phyloP scores from a whole-genome alignment of 192 early-diverging fungal genomes.

The Coemansia sp. region DNA sequence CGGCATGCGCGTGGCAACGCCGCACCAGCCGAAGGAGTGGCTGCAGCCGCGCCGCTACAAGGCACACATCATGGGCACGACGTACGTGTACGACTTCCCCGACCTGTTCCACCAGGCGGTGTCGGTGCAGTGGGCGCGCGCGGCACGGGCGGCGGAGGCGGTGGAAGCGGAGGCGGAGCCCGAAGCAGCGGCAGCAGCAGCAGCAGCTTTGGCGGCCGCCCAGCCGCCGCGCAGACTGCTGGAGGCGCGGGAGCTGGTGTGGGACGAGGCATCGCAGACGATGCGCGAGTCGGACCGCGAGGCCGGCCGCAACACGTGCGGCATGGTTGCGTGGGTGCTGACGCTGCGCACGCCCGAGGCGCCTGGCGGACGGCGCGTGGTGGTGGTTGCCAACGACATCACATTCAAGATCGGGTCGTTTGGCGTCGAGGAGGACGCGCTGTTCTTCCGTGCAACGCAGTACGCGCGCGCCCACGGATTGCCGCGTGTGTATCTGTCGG shows the following conservation, averaged over 20 bases:
- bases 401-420: slow-evolving; percentile 97
- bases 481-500: slow-evolving; percentile 93
- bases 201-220: slow-evolving; percentile 13
- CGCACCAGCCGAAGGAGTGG: slow-evolving; percentile 92
- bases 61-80: slow-evolving; percentile 97
- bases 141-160: slow-evolving; percentile 5
- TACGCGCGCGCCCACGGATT: slow-evolving; percentile 81
- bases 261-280: slow-evolving; percentile 72
- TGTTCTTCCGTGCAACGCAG: slow-evolving; percentile 93
- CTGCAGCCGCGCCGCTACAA: slow-evolving; percentile 97
- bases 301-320: slow-evolving; percentile 86
- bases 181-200: neutral
- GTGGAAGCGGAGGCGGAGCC: too few species aligned
- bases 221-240: slow-evolving; percentile 65
- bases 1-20: slow-evolving; percentile 73
- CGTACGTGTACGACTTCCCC: slow-evolving; percentile 98
- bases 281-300: slow-evolving; percentile 77
- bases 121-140: slow-evolving; percentile 75
- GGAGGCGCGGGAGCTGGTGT: slow-evolving; percentile 80
- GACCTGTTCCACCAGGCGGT: slow-evolving; percentile 91
- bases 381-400: slow-evolving; percentile 98
- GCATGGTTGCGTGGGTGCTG: slow-evolving; percentile 96
- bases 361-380: slow-evolving; percentile 81
- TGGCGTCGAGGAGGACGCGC: slow-evolving; percentile 87
- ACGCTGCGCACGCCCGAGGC: slow-evolving; percentile 90